A percentile compares a stretch with the other conserved stretches of the same genome.
These are phyloP conservation scores for Citropsis articulata DNA, from an alignment of 345 rosid genomes.

Conservation along the genomic window DNA sequence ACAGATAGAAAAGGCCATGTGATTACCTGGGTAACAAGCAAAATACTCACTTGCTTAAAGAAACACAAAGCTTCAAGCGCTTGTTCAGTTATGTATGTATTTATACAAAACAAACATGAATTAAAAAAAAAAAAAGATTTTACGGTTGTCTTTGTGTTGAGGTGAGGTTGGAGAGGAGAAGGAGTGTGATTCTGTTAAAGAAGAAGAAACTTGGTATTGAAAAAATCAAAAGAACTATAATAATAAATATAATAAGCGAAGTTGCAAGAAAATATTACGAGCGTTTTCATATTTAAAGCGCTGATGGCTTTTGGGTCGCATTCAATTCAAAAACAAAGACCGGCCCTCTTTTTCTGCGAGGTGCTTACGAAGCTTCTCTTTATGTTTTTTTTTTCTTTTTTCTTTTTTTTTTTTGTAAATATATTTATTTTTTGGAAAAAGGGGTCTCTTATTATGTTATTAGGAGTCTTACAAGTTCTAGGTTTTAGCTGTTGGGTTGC, in stretches of 20 bases:
- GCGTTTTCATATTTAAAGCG: conserved; percentile 11
- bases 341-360: neutral
- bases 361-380: conserved; percentile 8
- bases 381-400: neutral
- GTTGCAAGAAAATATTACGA: conserved; percentile 15
- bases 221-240: neutral
- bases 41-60: neutral
- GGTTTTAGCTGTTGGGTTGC: neutral
- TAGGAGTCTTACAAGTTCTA: neutral
- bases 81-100: neutral
- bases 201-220: neutral
- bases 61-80: neutral
- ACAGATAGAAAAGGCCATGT: conserved; percentile 14
- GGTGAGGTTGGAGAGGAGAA: neutral
- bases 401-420: neutral
- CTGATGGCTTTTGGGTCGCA: conserved; percentile 28
- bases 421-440: neutral
- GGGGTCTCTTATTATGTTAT: neutral
- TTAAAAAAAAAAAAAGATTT: too few relatives aligned
- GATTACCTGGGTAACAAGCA: conserved; percentile 31
- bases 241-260: neutral
- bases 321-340: conserved; percentile 39
- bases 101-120: neutral
- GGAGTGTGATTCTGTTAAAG: neutral
- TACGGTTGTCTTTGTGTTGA: neutral